Conservation (phyloP, 2,329 filamentous ascomycete genomes). For the Clonostachys sp. region DNA sequence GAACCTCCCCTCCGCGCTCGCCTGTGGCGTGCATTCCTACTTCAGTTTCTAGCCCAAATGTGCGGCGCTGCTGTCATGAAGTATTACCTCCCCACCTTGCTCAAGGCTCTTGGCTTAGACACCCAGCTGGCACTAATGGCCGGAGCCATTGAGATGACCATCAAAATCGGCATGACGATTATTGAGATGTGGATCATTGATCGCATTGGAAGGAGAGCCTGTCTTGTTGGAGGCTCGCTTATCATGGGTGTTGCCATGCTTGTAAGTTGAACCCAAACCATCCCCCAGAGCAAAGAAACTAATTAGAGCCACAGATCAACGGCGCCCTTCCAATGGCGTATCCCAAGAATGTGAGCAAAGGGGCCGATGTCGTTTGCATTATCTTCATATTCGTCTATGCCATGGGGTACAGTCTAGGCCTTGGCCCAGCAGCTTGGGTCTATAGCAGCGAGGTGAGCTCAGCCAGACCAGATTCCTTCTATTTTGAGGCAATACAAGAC, state of each 20-base stretch:
- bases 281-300: background rate
- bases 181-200: constrained; percentile 55
- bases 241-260: constrained; percentile 50
- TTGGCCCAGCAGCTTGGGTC: constrained; percentile 53
- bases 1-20: constrained; percentile 41
- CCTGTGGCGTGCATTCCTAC: constrained; percentile 49
- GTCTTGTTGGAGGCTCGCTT: constrained; percentile 40
- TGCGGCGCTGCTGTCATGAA: constrained; percentile 57
- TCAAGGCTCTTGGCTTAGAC: constrained; percentile 42
- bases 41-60: constrained; percentile 58
- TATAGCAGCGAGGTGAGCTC: constrained; percentile 48
- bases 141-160: constrained; percentile 50
- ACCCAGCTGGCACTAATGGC: constrained; percentile 44
- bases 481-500: too few species aligned
- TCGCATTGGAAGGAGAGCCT: constrained; percentile 40
- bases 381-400: constrained; percentile 55
- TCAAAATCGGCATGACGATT: constrained; percentile 52
- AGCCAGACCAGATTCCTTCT: too few species aligned
- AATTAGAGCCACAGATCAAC: constrained; percentile 36
- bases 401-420: constrained; percentile 52
- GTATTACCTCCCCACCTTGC: constrained; percentile 52
- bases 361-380: constrained; percentile 44
- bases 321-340: constrained; percentile 45
- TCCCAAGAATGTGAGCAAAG: constrained; percentile 39
- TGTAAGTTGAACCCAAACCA: constrained; percentile 24